A percentile compares a stretch with the other conserved stretches of the same genome.
phyloP scores from a whole-genome alignment of 257 asterid genomes.

The Schizonepeta tenuifolia region DNA sequence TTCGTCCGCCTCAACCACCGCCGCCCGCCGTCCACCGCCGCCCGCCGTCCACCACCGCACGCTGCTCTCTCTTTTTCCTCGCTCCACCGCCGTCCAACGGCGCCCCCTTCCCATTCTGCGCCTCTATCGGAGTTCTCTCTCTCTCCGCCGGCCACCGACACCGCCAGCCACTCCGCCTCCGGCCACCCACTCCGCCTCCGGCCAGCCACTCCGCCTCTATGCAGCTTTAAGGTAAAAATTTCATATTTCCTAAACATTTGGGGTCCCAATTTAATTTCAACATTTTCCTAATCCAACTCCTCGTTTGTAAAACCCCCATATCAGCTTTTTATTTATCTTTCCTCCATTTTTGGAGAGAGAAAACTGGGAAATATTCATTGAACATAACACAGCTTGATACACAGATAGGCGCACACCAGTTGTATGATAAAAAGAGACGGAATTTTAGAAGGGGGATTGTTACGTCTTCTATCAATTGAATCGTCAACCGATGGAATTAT shows the following conservation, averaged over 20 bases:
- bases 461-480: slow-evolving; percentile 30
- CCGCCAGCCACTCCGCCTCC: no score
- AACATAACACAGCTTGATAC: slow-evolving; percentile 30
- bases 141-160: no score
- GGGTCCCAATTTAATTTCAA: slow-evolving; percentile 13
- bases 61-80: no score
- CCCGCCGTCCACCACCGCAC: no score
- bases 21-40: no score
- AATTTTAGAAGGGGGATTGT: slow-evolving; percentile 1
- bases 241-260: slow-evolving; percentile 17
- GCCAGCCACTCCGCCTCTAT: no score
- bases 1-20: no score
- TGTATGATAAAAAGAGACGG: neutral
- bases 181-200: no score
- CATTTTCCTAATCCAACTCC: slow-evolving; percentile 30
- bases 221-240: no score
- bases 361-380: slow-evolving; percentile 23
- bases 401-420: slow-evolving; percentile 24
- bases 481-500: slow-evolving; percentile 26
- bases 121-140: no score
- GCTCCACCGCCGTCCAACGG: no score
- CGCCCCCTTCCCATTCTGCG: no score
- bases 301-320: slow-evolving; percentile 45
- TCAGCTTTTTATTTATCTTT: slow-evolving; percentile 37
- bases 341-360: slow-evolving; percentile 36